Evolutionary conservation across 2,329 filamentous ascomycete species (phyloP), one percentile per base, ranked within the genome.

Genomic region (Lachnellula willkommii): DNA sequence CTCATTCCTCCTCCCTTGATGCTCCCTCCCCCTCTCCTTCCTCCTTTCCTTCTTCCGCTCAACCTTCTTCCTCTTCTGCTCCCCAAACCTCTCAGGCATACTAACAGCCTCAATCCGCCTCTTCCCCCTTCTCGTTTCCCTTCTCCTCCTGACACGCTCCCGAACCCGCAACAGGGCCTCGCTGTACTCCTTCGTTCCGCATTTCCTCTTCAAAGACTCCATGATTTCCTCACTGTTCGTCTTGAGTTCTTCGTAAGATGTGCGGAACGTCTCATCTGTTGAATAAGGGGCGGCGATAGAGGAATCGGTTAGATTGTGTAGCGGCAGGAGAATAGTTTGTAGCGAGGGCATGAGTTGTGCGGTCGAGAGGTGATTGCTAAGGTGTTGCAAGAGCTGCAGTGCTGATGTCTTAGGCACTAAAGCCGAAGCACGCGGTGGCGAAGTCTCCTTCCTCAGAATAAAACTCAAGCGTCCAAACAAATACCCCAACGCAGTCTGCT

Each of bases 61-160:
- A 60, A 88, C 80, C 77, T 87, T 91, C 76, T 87, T 89, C 70
- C 82, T 84, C 83, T 96, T 96, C 65, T 88, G 85, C 67, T 80
- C 78, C 28, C 85, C 89, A 65, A 85, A 84, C 69, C 79, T 87
- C 74, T 94, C 93, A 1, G 94, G 94, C 67, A 88, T 83, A 50
- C 81, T 81, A 24, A 99, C 85, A 11, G 89, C 89, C 69, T 95
- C 92, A 61, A 97, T 89, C 73, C 90, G 89, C 66, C 94, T 82
- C 81, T 99, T 99, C 61, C 80, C 83, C 53, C 87, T 83, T 61
- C 95, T 78, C 66, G 85, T 82, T 69, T 90, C 83, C 63, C 94
- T 79, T 66, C 87, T 83, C 61, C 80, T 79, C 67, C 81, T 82
- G n/a, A 94, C 85, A 15, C 79, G 81, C 52, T 88, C 84, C 58